Evolutionary conservation across 2,329 filamentous ascomycete species (phyloP).

Genomic region (Aspergillus pseudoglaucus): DNA sequence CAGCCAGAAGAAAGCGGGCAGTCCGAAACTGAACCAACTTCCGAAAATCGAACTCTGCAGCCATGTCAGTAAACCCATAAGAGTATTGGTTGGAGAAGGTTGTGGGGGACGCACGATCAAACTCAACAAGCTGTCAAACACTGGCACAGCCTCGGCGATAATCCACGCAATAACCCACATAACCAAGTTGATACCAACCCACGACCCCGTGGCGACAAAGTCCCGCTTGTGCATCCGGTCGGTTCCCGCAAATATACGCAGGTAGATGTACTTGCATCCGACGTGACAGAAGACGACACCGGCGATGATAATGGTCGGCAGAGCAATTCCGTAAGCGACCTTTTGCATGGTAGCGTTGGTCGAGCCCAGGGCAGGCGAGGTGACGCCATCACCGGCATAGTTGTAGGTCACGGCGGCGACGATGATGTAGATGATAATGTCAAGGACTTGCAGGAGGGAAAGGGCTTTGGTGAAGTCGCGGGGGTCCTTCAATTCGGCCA

Average conservation of each 20-base stretch:
- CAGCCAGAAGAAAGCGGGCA: conserved; percentile 11
- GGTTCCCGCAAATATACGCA: conserved; percentile 54
- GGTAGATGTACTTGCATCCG: conserved; percentile 58
- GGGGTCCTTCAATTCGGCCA: conserved; percentile 56
- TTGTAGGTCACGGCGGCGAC: conserved; percentile 62
- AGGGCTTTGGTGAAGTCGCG: conserved; percentile 56
- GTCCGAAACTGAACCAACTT: conserved; percentile 11
- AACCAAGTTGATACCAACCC: conserved; percentile 49
- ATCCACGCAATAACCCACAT: conserved; percentile 58
- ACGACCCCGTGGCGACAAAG: conserved; percentile 46
- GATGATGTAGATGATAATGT: conserved; percentile 57
- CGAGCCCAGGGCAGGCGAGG: conserved; percentile 60
- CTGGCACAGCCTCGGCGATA: conserved; percentile 61
- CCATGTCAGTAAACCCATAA: background rate
- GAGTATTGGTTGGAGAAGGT: too few species aligned
- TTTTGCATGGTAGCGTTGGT: conserved; percentile 51
- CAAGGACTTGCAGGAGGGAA: conserved; percentile 50
- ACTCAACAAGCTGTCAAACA: conserved; percentile 59
- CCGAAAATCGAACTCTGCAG: conserved; percentile 6
- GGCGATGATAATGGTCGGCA: conserved; percentile 61
- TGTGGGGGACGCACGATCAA: conserved; percentile 41
- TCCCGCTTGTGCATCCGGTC: conserved; percentile 47
- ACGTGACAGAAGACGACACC: conserved; percentile 63
- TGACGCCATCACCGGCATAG: conserved; percentile 55
- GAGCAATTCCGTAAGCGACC: conserved; percentile 59